Conservation (phyloP, 441 rosid genomes). For the Bocquillonia castaneifolia region DNA sequence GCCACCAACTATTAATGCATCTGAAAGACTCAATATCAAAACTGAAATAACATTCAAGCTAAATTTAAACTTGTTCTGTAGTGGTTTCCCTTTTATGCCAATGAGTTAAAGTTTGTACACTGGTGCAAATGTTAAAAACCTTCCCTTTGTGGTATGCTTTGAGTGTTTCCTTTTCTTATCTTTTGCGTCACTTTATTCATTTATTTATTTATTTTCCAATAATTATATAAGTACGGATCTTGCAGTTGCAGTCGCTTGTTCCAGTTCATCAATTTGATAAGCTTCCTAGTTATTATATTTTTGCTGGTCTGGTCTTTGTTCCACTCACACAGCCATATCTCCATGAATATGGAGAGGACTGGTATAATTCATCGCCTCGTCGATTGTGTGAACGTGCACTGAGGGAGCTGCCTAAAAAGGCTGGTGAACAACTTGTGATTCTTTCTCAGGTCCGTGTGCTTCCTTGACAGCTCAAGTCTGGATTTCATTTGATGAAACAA, state of each 20-base stretch:
- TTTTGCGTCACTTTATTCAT: no score
- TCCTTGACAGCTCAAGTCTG: neutral
- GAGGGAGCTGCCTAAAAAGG: slow-evolving; percentile 59
- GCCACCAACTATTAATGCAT: neutral
- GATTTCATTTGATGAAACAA: neutral
- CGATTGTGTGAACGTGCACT: slow-evolving; percentile 68
- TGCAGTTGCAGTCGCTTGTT: slow-evolving; percentile 75
- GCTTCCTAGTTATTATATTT: slow-evolving; percentile 80
- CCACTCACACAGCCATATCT: slow-evolving; percentile 82
- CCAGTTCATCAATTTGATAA: slow-evolving; percentile 78
- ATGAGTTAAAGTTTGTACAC: no score
- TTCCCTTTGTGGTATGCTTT: no score
- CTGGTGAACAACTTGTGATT: slow-evolving; percentile 73
- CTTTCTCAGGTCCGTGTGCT: slow-evolving; percentile 66
- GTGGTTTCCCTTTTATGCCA: no score
- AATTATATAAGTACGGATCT: no score
- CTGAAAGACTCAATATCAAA: no score
- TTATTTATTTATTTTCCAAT: no score
- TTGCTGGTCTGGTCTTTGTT: slow-evolving; percentile 72
- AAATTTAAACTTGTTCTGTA: no score
- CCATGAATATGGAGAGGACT: slow-evolving; percentile 86
- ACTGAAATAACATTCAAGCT: no score
- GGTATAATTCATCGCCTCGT: slow-evolving; percentile 78
- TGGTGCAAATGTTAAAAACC: no score
- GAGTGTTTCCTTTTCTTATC: no score